Evolutionary conservation across 1,284 basidiomycete genomes (phyloP).

Genomic region (Leccinum fuscescens): DNA sequence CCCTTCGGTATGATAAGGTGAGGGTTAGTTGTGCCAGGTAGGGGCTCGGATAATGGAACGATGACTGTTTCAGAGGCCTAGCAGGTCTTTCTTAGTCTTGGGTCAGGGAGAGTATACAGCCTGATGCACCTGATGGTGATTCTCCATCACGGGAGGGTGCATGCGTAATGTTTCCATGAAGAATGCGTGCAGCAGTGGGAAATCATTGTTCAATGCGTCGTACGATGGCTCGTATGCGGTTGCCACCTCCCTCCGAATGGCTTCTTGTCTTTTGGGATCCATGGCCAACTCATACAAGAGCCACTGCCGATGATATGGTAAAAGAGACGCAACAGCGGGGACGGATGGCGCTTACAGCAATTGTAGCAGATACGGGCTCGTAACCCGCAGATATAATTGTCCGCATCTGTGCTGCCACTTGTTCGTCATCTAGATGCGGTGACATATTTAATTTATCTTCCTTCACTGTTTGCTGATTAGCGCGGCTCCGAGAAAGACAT

Average conservation of each 20-base stretch:
- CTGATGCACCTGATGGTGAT: slow-evolving; percentile 52
- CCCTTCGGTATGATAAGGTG: slow-evolving; percentile 53
- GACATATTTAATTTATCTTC: slow-evolving; percentile 37
- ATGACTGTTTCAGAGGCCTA: slow-evolving; percentile 48
- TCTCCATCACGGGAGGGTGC: slow-evolving; percentile 58
- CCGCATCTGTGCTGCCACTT: slow-evolving; percentile 56
- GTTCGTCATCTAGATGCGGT: slow-evolving; percentile 43
- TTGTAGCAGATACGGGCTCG: slow-evolving; percentile 54
- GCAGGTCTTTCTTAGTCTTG: background rate
- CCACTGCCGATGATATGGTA: slow-evolving; percentile 42
- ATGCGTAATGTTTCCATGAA: slow-evolving; percentile 57
- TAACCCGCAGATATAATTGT: slow-evolving; percentile 64
- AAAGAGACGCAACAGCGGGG: slow-evolving; percentile 1
- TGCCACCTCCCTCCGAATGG: slow-evolving; percentile 50
- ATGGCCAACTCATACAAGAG: slow-evolving; percentile 54
- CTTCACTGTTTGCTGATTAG: slow-evolving; percentile 37
- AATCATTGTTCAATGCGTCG: slow-evolving; percentile 47
- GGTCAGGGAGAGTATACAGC: background rate
- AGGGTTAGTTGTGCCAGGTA: slow-evolving; percentile 41
- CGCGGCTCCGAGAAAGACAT: background rate
- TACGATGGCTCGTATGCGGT: slow-evolving; percentile 44
- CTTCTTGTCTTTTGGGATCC: slow-evolving; percentile 44
- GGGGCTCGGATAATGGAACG: slow-evolving; percentile 49
- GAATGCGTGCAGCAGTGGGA: slow-evolving; percentile 53
- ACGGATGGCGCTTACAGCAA: slow-evolving; percentile 40